A percentile compares a stretch with the other conserved stretches of the same genome.
Conservation (phyloP, 352 stramenopile genomes). For the Phytophthora pisi region DNA sequence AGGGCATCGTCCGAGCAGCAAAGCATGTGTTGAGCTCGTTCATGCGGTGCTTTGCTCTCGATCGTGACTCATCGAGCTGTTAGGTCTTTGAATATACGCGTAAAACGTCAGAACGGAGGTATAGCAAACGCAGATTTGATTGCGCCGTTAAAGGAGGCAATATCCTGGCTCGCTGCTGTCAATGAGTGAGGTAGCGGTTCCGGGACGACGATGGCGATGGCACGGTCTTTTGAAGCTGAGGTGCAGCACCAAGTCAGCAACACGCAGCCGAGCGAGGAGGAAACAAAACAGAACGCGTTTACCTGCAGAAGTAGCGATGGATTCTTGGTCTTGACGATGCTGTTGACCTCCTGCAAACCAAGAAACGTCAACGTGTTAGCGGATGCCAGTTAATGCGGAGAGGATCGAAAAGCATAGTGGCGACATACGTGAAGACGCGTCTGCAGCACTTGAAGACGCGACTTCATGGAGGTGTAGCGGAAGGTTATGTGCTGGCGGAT, state of each 20-base stretch:
- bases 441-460: slow-evolving; percentile 91
- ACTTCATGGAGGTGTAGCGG: slow-evolving; percentile 95
- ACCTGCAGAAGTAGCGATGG: slow-evolving; percentile 93
- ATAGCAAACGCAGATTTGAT: slow-evolving; percentile 20
- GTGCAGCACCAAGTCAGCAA: slow-evolving; percentile 16
- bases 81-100: slow-evolving; percentile 31
- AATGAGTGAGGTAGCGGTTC: slow-evolving; percentile 73
- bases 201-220: slow-evolving; percentile 44
- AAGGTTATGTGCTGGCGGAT: slow-evolving; percentile 94
- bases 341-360: slow-evolving; percentile 87
- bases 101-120: slow-evolving; percentile 14
- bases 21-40: slow-evolving; percentile 9
- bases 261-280: neutral
- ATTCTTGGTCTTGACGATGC: slow-evolving; percentile 96
- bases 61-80: neutral
- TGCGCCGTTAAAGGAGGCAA: slow-evolving; percentile 15
- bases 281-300: slow-evolving; percentile 11
- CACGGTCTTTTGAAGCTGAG: slow-evolving; percentile 70
- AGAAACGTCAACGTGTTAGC: slow-evolving; percentile 15
- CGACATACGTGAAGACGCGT: slow-evolving; percentile 81
- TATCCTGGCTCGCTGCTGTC: slow-evolving; percentile 18
- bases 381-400: neutral
- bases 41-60: neutral
- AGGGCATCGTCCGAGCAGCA: neutral
- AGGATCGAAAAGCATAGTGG: neutral